A percentile compares a stretch with the other conserved stretches of the same genome.
phyloP scores from a whole-genome alignment of 2,329 filamentous ascomycete genomes.

The Penicillium hesseltinei region DNA sequence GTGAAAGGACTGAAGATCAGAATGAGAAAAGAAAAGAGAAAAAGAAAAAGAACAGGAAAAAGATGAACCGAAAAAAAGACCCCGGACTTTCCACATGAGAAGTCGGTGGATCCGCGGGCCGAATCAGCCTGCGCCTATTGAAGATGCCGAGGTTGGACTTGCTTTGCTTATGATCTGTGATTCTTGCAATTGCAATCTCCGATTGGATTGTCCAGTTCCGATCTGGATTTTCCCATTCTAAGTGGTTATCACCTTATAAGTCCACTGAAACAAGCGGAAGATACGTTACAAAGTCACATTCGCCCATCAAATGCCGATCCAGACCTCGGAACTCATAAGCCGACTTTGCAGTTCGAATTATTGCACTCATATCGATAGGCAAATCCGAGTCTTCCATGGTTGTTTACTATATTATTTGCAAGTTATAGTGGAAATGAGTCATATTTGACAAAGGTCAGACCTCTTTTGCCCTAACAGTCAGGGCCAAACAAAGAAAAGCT shows the following conservation, averaged over 20 bases:
- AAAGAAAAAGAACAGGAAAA: slow-evolving; percentile 6
- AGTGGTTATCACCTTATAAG: background rate
- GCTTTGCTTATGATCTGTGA: background rate
- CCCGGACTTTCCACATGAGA: slow-evolving; percentile 32
- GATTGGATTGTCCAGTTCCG: background rate
- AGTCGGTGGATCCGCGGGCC: slow-evolving; percentile 32
- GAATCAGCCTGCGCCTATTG: slow-evolving; percentile 25
- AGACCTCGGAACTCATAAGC: slow-evolving; percentile 27
- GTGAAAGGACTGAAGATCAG: slow-evolving; percentile 2
- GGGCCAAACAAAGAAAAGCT: background rate
- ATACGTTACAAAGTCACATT: slow-evolving; percentile 5
- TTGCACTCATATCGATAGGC: background rate
- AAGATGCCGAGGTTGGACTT: slow-evolving; percentile 30
- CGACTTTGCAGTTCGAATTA: slow-evolving; percentile 6
- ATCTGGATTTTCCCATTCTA: background rate
- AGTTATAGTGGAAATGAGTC: background rate
- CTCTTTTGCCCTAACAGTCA: background rate
- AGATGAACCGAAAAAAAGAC: slow-evolving; percentile 2
- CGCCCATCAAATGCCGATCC: slow-evolving; percentile 19
- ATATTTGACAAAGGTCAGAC: background rate
- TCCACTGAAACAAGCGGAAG: background rate
- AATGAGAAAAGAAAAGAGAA: background rate
- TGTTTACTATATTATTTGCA: background rate
- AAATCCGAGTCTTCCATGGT: background rate
- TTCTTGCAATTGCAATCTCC: background rate